Evolutionary conservation across 108 stramenopile species (phyloP), one percentile per base, ranked within the genome.

Genomic region (Cyclotella sp.): DNA sequence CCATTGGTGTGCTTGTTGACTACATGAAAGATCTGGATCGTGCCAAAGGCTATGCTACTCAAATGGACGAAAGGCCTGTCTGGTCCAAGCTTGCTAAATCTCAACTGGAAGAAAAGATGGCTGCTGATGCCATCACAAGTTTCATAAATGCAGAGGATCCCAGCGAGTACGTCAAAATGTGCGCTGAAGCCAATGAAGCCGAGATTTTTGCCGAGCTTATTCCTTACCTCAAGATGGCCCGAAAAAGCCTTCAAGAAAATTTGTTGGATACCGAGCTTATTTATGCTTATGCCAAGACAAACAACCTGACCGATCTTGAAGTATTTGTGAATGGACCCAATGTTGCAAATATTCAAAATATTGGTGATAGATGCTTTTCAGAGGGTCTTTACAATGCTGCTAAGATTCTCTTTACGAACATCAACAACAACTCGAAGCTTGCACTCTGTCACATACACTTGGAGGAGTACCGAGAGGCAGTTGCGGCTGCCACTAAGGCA

Each of bases 341-440:
- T 86, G 96, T 99, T 59, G 93, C 98, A 30, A 98, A 98, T 76
- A 99, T 99, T 70, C 97, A 99, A 86, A 77, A 46, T 53, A 94
- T 96, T 75, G 97, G 96, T 57, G 97, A 98, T 85, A 90, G 98
- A 14, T 97, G 96, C 83, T 98, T 97, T 85, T 86, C 88, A 16
- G 97, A 99, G 84, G 97, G 97, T 40, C 87, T 98, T 45, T 99
- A 97, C 87, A 85, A 97, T 65, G 98, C 99, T 14, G 97, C 98
- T 28, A 98, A 98, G 87, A 82, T 99, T 34, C 84, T 99, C 40
- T 99, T 94, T 90, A 92, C 88, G 68, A 97, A 87, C 71, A 98
- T 98, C 91, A 97, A 98, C 95, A 99, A 99, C 93, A 99, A 99
- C 86, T 98, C 99, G 54, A 98, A 98, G 93, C 93, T 99, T 60